A percentile compares a stretch with the other conserved stretches of the same genome.
These are phyloP conservation scores for Solidago caesia DNA, from an alignment of 129 eudicot genomes.

Conservation along the genomic window DNA sequence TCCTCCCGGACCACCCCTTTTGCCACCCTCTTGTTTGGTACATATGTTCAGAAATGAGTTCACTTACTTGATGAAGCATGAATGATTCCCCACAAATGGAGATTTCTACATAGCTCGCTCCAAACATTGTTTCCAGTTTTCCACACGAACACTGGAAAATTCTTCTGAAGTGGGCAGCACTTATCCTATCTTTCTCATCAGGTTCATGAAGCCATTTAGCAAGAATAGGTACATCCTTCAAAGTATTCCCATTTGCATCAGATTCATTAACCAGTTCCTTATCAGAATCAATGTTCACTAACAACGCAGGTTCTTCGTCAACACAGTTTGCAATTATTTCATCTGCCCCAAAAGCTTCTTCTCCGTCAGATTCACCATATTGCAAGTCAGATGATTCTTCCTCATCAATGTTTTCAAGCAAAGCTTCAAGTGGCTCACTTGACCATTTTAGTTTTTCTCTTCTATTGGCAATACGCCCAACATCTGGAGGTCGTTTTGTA, in stretches of 20 bases:
- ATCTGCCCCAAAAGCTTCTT: slow-evolving; percentile 35
- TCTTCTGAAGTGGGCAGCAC: slow-evolving; percentile 82
- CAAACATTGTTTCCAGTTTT: slow-evolving; percentile 56
- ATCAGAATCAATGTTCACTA: slow-evolving; percentile 11
- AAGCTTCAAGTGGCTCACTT: slow-evolving; percentile 28
- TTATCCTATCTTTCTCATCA: slow-evolving; percentile 67
- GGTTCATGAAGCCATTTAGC: slow-evolving; percentile 94
- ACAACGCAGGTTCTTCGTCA: slow-evolving; percentile 28
- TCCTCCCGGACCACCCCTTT: neutral
- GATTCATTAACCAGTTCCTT: slow-evolving; percentile 14
- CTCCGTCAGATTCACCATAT: slow-evolving; percentile 39
- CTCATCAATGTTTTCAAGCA: slow-evolving; percentile 26
- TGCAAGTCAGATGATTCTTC: slow-evolving; percentile 34
- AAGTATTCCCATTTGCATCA: slow-evolving; percentile 27
- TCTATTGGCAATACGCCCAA: slow-evolving; percentile 38
- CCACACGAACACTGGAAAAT: slow-evolving; percentile 83
- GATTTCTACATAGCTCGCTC: slow-evolving; percentile 60
- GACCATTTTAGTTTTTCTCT: slow-evolving; percentile 39
- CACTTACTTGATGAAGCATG: slow-evolving; percentile 95
- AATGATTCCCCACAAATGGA: slow-evolving; percentile 92
- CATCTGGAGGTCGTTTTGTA: slow-evolving; percentile 30
- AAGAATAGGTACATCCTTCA: slow-evolving; percentile 32
- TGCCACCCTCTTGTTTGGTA: slow-evolving; percentile 8
- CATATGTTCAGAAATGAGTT: slow-evolving; percentile 14
- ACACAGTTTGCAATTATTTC: slow-evolving; percentile 28